Evolutionary conservation across 2,329 filamentous ascomycete genomes (phyloP).

Genomic region (Colletotrichum navitas): DNA sequence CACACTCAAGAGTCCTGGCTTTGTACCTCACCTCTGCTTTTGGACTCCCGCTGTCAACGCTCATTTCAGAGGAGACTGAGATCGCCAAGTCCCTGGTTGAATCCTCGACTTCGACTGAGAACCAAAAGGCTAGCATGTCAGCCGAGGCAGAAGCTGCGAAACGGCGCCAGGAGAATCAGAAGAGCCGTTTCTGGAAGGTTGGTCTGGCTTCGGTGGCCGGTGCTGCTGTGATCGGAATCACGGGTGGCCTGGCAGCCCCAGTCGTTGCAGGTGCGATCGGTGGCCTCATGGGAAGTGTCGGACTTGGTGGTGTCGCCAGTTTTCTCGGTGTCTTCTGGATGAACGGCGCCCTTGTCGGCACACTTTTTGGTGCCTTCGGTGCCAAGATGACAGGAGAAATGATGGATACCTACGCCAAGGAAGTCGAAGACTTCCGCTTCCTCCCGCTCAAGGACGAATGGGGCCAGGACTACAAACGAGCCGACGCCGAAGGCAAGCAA

Average conservation of each 20-base stretch:
- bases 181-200: conserved; percentile 87
- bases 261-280: conserved; percentile 89
- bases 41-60: conserved; percentile 69
- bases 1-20: conserved; percentile 77
- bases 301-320: conserved; percentile 85
- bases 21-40: conserved; percentile 77
- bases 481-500: conserved; percentile 47
- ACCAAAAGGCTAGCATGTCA: conserved; percentile 64
- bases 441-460: conserved; percentile 73
- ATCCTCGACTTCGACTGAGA: conserved; percentile 63
- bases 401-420: conserved; percentile 88
- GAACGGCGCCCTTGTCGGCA: conserved; percentile 86
- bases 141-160: conserved; percentile 83
- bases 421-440: conserved; percentile 86
- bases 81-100: conserved; percentile 82
- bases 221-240: conserved; percentile 90
- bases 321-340: conserved; percentile 90
- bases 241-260: conserved; percentile 90
- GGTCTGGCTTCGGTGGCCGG: conserved; percentile 90
- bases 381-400: conserved; percentile 84
- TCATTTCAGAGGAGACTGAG: conserved; percentile 79
- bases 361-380: conserved; percentile 90
- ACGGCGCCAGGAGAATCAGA: conserved; percentile 77
- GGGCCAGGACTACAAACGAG: conserved; percentile 50
- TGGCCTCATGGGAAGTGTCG: conserved; percentile 85